Evolutionary conservation across 2,329 filamentous ascomycete genomes (phyloP), one percentile per base, ranked within the genome.

Genomic region (Neonectria faginata): DNA sequence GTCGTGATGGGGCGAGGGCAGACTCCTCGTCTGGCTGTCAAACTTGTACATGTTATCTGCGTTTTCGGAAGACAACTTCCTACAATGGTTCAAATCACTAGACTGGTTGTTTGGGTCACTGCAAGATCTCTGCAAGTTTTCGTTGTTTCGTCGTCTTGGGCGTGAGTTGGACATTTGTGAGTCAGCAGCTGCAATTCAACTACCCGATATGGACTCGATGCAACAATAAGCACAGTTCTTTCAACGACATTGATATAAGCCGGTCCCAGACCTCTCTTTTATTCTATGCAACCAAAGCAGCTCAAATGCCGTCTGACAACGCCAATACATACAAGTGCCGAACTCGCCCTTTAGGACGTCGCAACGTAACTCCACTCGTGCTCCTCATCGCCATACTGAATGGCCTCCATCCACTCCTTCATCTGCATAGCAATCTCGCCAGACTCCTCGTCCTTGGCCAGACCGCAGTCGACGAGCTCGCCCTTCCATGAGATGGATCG

Each of bases 331-430:
- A 42, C 22, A 53, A 51, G 44, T 57, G 8, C 47, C 45, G 5
- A 62, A 42, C 22, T 20, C 50, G 6, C 22, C 31, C 29, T 59
- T 64, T 59, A 68, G 18, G 52, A 50, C 41, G 67, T 65, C 44
- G 67, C 52, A 51, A 83, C 71, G 73, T 89, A 90, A 85, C 94
- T 97, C 96, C 96, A 99, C 70, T 90, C 86, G 79, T 97, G 93
- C 78, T 93, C 88, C 80, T 95, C 92, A 69, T 97, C 94, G 68
- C 96, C 96, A 78, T 98, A 97, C 83, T 98, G 95, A 72, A 97
- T 94, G 29, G 84, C 91, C 83, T 97, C 94, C 67, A 99, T 97
- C 96, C 96, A 99, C 74, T 91, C 88, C 88, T 97, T 97, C 91
- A 99, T 94, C 80, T 88, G 88, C 74, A 89, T 82, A 10, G 96